These are phyloP conservation scores for Metschnikowia noctiluminum DNA, from an alignment of 805 yeast species.

Conservation along the genomic window DNA sequence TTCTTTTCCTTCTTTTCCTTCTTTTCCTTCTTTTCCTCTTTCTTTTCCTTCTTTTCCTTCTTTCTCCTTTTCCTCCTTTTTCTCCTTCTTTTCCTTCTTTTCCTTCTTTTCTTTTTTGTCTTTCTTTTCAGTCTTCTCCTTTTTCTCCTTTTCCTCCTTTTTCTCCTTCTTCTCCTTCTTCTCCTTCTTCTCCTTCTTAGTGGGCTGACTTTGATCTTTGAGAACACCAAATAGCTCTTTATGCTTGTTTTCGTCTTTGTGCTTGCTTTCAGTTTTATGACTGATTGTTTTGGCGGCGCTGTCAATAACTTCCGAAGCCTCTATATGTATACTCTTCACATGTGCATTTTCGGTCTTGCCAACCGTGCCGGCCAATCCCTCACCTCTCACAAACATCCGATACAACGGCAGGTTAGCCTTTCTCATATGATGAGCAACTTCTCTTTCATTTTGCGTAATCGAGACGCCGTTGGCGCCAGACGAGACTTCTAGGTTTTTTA, in stretches of 20 bases:
- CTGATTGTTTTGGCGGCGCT: constrained; percentile 5
- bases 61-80: constrained; percentile 21
- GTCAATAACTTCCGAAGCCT: constrained; percentile 11
- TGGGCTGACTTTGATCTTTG: neutral
- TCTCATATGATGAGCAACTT: constrained; percentile 44
- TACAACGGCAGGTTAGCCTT: constrained; percentile 70
- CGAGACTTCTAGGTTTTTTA: constrained; percentile 67
- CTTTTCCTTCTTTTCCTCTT: constrained; percentile 21
- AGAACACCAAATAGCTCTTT: too few species aligned
- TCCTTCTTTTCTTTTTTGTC: constrained; percentile 30
- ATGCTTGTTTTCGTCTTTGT: too few species aligned
- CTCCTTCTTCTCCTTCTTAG: neutral
- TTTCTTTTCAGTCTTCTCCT: constrained; percentile 27
- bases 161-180: constrained; percentile 18
- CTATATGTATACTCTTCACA: constrained; percentile 7
- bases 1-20: constrained; percentile 4
- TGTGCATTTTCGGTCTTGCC: constrained; percentile 34
- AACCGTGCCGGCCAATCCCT: constrained; percentile 75
- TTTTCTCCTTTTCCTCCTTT: constrained; percentile 23
- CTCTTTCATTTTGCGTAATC: constrained; percentile 51
- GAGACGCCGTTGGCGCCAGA: constrained; percentile 35
- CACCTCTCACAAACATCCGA: constrained; percentile 83
- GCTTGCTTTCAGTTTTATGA: neutral
- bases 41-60: constrained; percentile 21
- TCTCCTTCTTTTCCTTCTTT: constrained; percentile 24